Base-by-base conservation (phyloP, 495 filamentous ascomycete genomes). In the Oidiodendron maius region DNA sequence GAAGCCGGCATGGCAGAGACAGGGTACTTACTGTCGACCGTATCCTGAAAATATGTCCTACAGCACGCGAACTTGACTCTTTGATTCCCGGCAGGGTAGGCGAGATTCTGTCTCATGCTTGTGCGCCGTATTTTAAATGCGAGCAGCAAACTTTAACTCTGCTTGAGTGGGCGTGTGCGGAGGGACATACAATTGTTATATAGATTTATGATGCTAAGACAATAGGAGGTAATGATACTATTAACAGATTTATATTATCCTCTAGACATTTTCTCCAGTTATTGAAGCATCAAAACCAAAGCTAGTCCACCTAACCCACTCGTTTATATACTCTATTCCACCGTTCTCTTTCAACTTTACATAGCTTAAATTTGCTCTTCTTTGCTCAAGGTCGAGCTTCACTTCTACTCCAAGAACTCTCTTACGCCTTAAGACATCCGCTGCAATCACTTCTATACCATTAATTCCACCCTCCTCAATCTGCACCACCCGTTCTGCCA, bases 391-490 rank as follows among this genome's bases (percentile, higher is more conserved):
- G 16, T 42, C 40, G n/a, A 22, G 15, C 20, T 20, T 42, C 1
- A 42, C 40, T 22, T 42, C 40, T 12, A 42, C 22, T 11, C 22
- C 22, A 1, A 42, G 3, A 24, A 42, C 40, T 22, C 40, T 1
- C 13, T 42, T 42, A 10, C 10, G 12, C 18, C 16, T 24, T 13
- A 10, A 15, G 12, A 42, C 22, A 17, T 21, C 16, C 20, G 13
- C 2, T 42, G 40, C 2, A 4, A 18, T n/a, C 10, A 42, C 20
- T 10, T n/a, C 20, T 11, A 23, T 1, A 23, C 40, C 40, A 42
- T 42, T 11, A 24, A 42, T 18, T 11, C 40, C 40, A 1, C 26
- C 40, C 20, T 42, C 40, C 20, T 42, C 40, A 42, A 42, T 21
- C 20, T 42, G 2, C 40, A 42, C 22, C 40, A 42, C 10, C 6